These are phyloP conservation scores for Boletus holoroseus DNA, from an alignment of 1,284 basidiomycete genomes.

Conservation along the genomic window DNA sequence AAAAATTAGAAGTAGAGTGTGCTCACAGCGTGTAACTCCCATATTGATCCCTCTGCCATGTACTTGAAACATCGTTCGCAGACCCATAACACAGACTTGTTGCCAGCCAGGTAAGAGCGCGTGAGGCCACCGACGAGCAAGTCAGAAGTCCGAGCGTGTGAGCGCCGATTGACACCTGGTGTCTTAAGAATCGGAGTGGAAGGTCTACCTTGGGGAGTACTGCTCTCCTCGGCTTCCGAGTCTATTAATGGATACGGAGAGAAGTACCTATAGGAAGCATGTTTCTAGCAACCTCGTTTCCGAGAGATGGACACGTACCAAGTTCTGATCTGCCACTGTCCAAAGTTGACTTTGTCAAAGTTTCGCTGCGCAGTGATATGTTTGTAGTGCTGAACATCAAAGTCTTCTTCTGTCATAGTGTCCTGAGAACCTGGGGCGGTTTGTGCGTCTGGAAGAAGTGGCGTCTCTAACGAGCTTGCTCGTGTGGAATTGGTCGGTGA, in stretches of 20 bases:
- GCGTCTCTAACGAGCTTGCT: constrained; percentile 14
- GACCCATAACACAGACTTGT: constrained; percentile 65
- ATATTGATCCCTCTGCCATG: constrained; percentile 69
- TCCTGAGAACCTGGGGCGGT: constrained; percentile 2
- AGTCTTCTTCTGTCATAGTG: constrained; percentile 62
- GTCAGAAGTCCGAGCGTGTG: constrained; percentile 67
- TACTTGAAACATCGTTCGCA: constrained; percentile 98
- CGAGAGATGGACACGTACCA: constrained; percentile 47
- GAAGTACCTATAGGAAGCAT: constrained; percentile 61
- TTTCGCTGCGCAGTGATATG: constrained; percentile 66
- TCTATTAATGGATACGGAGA: constrained; percentile 80
- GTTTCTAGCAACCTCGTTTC: neutral
- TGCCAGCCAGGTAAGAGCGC: constrained; percentile 44
- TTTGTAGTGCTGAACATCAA: constrained; percentile 60
- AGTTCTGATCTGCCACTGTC: constrained; percentile 71
- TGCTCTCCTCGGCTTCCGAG: constrained; percentile 50
- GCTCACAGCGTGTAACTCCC: constrained; percentile 72
- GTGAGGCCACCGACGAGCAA: constrained; percentile 59
- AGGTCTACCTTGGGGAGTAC: constrained; percentile 9
- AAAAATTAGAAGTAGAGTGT: constrained; percentile 1
- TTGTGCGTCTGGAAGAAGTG: constrained; percentile 6
- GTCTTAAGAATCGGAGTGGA: constrained; percentile 36
- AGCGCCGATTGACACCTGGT: constrained; percentile 47
- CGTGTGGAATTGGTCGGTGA: constrained; percentile 22
- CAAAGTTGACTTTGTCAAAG: constrained; percentile 73